Evolutionary conservation across 2,329 filamentous ascomycete genomes (phyloP).

Genomic region (Cladosporium sp.): DNA sequence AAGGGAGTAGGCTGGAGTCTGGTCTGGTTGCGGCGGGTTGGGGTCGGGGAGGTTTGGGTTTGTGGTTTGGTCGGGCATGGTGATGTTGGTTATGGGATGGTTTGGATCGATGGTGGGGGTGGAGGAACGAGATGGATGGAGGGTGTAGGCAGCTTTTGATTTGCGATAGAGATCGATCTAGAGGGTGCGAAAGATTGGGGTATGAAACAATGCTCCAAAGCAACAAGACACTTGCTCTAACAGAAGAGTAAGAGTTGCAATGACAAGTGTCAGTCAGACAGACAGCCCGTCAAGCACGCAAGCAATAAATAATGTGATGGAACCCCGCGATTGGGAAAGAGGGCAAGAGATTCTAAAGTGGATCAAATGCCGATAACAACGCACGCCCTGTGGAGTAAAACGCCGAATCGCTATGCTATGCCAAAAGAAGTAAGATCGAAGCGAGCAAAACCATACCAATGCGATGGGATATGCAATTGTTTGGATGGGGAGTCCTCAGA

Average conservation of each 20-base stretch:
- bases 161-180: background rate
- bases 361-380: background rate
- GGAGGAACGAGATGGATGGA: background rate
- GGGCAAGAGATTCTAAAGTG: background rate
- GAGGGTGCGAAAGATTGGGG: background rate
- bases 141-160: background rate
- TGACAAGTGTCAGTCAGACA: background rate
- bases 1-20: constrained; percentile 21
- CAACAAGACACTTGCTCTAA: background rate
- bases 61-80: background rate
- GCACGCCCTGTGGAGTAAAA: background rate
- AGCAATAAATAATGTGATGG: too few relatives aligned
- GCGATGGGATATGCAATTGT: background rate
- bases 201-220: background rate
- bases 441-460: background rate
- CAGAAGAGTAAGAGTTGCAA: too few relatives aligned
- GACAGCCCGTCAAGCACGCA: background rate
- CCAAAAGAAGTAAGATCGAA: background rate
- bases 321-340: background rate
- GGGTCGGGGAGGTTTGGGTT: constrained; percentile 19
- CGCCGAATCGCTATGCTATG: constrained; percentile 1
- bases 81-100: too few relatives aligned
- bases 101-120: background rate
- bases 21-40: constrained; percentile 15
- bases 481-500: constrained; percentile 16